Evolutionary conservation across 768 basidiomycete species (phyloP).

Genomic region (Agaricus sinodeliciosus): DNA sequence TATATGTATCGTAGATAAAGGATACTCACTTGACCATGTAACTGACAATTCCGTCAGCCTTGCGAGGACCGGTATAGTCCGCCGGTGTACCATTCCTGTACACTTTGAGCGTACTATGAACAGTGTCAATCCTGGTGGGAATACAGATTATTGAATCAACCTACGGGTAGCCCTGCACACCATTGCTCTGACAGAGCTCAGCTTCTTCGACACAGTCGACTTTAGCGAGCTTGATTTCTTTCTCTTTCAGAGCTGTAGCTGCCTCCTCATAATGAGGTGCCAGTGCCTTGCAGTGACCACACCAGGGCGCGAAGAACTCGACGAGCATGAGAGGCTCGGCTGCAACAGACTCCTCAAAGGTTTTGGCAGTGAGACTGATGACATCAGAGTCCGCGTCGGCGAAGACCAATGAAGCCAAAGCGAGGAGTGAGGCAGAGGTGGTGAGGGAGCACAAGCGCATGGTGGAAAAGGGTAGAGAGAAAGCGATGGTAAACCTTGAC

Average conservation of each 20-base stretch:
- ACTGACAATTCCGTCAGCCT: constrained; percentile 92
- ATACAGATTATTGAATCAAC: constrained; percentile 21
- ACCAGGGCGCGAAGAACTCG: constrained; percentile 96
- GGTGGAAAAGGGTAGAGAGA: constrained; percentile 23
- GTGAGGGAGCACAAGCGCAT: constrained; percentile 64
- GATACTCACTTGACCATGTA: constrained; percentile 89
- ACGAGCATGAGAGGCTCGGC: constrained; percentile 75
- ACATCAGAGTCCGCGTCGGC: constrained; percentile 75
- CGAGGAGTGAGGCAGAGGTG: constrained; percentile 47
- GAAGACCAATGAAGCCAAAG: constrained; percentile 41
- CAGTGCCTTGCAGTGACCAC: constrained; percentile 93
- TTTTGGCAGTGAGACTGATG: constrained; percentile 59
- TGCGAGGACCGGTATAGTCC: constrained; percentile 85
- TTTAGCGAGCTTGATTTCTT: constrained; percentile 86
- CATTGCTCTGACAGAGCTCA: constrained; percentile 84
- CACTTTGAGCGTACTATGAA: constrained; percentile 77
- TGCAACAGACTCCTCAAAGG: constrained; percentile 61
- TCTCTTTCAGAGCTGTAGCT: constrained; percentile 87
- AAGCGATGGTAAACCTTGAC: constrained; percentile 4
- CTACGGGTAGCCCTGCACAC: constrained; percentile 92
- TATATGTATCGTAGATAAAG: not conserved
- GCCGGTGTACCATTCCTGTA: constrained; percentile 77
- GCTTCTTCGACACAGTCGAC: constrained; percentile 95
- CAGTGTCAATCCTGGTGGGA: not conserved
- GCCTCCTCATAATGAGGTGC: constrained; percentile 94